A percentile compares a stretch with the other conserved stretches of the same genome.
phyloP scores from a whole-genome alignment of 306 rosid species.

The Trichosanthes truncata region DNA sequence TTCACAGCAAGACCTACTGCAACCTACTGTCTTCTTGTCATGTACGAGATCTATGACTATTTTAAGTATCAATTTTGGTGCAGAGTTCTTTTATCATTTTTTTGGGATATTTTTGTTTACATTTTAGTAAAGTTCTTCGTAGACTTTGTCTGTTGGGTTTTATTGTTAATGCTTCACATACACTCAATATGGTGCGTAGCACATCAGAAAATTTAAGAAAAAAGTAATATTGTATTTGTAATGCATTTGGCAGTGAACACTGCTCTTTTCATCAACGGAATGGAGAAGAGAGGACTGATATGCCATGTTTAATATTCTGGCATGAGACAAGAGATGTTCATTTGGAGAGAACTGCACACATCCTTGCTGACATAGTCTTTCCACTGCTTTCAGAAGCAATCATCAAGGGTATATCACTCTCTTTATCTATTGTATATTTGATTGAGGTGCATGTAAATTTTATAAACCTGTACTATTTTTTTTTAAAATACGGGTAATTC shows the following conservation, averaged over 20 bases:
- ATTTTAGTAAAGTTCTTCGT: background rate
- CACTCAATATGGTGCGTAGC: background rate
- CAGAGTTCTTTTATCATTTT: background rate
- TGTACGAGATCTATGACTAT: background rate
- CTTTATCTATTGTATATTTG: background rate
- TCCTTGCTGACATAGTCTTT: constrained; percentile 47
- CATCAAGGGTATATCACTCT: constrained; percentile 58
- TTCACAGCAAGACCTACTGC: background rate
- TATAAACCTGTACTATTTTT: background rate
- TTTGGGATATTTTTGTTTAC: background rate
- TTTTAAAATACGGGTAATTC: background rate
- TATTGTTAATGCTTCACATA: background rate
- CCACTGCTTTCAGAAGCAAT: constrained; percentile 58
- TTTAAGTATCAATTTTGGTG: background rate
- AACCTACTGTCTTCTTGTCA: background rate
- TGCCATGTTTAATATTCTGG: constrained; percentile 62
- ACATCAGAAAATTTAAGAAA: background rate
- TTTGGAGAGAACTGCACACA: constrained; percentile 29
- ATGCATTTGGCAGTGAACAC: constrained; percentile 52
- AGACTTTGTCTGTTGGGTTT: background rate
- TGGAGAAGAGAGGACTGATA: constrained; percentile 14
- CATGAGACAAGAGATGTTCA: constrained; percentile 20
- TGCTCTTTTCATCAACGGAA: constrained; percentile 34
- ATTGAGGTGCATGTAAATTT: background rate
- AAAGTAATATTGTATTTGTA: constrained; percentile 7